Conservation (phyloP, 495 filamentous ascomycete genomes). For the Aspergillus baeticus region DNA sequence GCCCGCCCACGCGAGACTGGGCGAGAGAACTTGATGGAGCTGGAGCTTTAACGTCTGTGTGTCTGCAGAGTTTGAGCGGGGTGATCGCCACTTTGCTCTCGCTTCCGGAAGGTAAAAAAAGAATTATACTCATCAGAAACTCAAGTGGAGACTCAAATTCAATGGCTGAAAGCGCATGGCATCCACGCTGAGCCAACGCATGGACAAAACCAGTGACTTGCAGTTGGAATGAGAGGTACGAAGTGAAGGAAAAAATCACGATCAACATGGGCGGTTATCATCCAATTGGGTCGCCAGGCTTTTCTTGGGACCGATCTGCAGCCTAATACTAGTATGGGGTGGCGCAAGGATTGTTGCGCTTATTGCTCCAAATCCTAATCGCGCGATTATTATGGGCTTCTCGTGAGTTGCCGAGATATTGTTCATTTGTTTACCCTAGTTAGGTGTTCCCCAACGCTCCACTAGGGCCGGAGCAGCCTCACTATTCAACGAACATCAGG, state of each 20-base stretch:
- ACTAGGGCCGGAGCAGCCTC: background rate
- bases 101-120: background rate
- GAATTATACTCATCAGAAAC: background rate
- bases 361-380: background rate
- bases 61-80: background rate
- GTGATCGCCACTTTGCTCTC: background rate
- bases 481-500: background rate
- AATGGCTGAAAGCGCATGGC: background rate
- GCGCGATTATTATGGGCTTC: background rate
- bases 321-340: background rate
- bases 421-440: background rate
- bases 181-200: slow-evolving; percentile 2
- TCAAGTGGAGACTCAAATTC: background rate
- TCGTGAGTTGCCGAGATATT: background rate
- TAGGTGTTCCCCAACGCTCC: background rate
- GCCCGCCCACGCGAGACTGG: slow-evolving; percentile 14
- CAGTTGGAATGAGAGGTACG: background rate
- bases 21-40: slow-evolving; percentile 4
- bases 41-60: slow-evolving; percentile 2
- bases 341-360: slow-evolving; percentile 1
- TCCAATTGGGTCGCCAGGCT: background rate
- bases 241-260: background rate
- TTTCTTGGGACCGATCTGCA: background rate
- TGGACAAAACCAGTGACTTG: background rate
- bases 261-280: background rate